Conservation (phyloP, 139 green algal genomes). For the Spirogloea muscicola region DNA sequence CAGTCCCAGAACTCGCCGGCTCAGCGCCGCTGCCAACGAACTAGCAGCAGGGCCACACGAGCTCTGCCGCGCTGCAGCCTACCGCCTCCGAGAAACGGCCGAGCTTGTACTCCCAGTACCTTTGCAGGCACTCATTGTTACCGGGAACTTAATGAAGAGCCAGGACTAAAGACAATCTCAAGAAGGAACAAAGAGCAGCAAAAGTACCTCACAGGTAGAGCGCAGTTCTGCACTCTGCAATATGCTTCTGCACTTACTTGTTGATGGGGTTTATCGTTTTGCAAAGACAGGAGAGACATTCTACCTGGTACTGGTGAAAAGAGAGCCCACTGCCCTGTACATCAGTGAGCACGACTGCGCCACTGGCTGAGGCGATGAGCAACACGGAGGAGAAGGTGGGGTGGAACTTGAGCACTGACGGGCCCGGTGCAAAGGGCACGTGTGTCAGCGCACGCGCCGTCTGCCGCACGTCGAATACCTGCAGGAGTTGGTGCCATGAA, state of each 20-base stretch:
- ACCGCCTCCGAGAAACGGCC: too few species aligned
- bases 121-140: too few species aligned
- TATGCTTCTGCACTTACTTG: too few species aligned
- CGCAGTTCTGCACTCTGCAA: not conserved
- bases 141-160: too few species aligned
- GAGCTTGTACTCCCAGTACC: not conserved
- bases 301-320: constrained; percentile 51
- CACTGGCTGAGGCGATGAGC: constrained; percentile 58
- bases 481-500: not conserved
- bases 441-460: constrained; percentile 26
- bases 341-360: constrained; percentile 66
- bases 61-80: not conserved
- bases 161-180: too few species aligned
- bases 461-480: constrained; percentile 43
- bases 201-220: not conserved
- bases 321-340: constrained; percentile 34
- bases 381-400: constrained; percentile 63
- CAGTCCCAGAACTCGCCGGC: too few species aligned
- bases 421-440: constrained; percentile 29
- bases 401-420: constrained; percentile 34
- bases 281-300: too few species aligned
- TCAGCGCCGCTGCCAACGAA: too few species aligned
- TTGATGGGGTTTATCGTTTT: too few species aligned
- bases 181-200: too few species aligned
- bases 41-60: too few species aligned